Evolutionary conservation across 768 basidiomycete species (phyloP).

Genomic region (Leucocoprinus leucothites): DNA sequence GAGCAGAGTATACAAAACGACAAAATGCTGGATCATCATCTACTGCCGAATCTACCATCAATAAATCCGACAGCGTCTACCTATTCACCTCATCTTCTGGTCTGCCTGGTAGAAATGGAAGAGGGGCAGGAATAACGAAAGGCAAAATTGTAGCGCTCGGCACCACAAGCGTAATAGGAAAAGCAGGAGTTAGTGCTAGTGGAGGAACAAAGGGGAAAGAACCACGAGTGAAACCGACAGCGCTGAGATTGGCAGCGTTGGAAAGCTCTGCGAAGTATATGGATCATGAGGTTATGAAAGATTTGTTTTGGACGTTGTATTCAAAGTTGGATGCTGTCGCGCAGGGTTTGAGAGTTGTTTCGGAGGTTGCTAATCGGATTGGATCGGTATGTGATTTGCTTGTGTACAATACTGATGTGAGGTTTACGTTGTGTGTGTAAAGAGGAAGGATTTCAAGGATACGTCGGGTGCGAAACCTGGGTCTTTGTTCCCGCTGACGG

Average conservation of each 20-base stretch:
- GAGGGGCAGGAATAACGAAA: constrained; percentile 8
- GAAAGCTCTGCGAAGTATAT: constrained; percentile 69
- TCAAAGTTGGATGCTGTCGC: constrained; percentile 93
- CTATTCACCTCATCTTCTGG: constrained; percentile 32
- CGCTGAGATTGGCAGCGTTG: constrained; percentile 65
- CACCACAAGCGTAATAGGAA: too few relatives aligned
- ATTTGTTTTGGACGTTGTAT: constrained; percentile 96
- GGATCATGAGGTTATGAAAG: constrained; percentile 83
- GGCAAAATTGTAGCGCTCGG: neutral
- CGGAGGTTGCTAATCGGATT: constrained; percentile 88
- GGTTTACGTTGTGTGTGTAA: constrained; percentile 9
- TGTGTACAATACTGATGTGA: neutral
- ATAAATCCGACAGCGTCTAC: constrained; percentile 51
- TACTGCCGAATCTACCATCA: constrained; percentile 30
- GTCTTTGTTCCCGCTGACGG: constrained; percentile 75
- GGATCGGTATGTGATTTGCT: constrained; percentile 69
- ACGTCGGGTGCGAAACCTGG: constrained; percentile 74
- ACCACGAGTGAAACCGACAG: constrained; percentile 42
- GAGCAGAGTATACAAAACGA: constrained; percentile 59
- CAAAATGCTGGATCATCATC: constrained; percentile 46
- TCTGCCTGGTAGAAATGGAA: neutral
- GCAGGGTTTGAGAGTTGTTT: constrained; percentile 86
- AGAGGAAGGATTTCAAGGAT: constrained; percentile 93
- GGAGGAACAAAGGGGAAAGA: constrained; percentile 20
- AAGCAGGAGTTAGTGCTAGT: too few relatives aligned